Base-by-base conservation (phyloP, 768 basidiomycete species). In the Kwoniella newhampshirensis region DNA sequence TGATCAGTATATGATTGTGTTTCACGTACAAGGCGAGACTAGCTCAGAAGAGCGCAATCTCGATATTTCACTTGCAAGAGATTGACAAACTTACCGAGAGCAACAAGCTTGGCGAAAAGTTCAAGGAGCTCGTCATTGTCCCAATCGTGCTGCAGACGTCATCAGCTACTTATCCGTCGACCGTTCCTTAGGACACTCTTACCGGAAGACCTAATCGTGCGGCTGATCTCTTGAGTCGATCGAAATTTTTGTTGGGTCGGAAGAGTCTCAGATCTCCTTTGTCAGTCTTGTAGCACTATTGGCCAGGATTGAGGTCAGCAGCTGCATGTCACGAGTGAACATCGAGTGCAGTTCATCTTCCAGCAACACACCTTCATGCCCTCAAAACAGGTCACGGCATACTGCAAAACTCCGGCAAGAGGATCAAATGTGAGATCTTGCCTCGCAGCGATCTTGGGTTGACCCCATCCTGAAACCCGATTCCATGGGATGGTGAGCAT, bases 241-340 rank as follows among this genome's bases (percentile, higher is more conserved):
- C 86, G 89, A 96, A 94, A 79, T 97, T 96, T 88, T 91, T 89
- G 77, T 92, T 88, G 1, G 93, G 93, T 42, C 93, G 81, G 82
- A 96, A 97, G 59, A 97, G 78, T 7, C 86, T 83, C 21, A 92
- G 82, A 27, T 82, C 84, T 36, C 87, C 91, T 41, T 81, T 75
- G 30, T 82, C 76, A 62, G 85, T 85, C 48, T 86, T 82, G 79
- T 94, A 97, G 6, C 67, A 72, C 70, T 71, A 26, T 3, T 15
- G 12, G 39, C 23, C 4, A 45, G 18, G 9, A 20, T 11, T 17
- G 7, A 37, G 27, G 12, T 23, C 51, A 27, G 37, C 23, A 37
- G 17, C 15, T 13, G 13, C 37, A n/a, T n/a, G n/a, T n/a, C n/a
- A n/a, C n/a, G n/a, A n/a, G n/a, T n/a, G n/a, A n/a, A n/a, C n/a